Evolutionary conservation across 805 yeast genomes (phyloP).

Genomic region (Danielozyma ontarioensis): DNA sequence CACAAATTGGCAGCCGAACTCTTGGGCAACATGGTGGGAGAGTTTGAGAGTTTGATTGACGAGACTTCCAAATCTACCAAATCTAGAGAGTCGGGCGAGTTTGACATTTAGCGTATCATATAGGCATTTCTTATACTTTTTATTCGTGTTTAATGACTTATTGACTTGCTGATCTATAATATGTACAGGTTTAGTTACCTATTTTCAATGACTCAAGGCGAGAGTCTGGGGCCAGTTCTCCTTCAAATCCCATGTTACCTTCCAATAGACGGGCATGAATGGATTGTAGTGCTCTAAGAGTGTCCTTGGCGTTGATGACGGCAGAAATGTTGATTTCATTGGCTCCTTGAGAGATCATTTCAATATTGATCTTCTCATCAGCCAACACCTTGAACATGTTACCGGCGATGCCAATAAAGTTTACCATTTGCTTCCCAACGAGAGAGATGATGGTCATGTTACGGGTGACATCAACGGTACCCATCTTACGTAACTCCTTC

Average conservation of each 20-base stretch:
- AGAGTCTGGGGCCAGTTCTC: conserved; percentile 22
- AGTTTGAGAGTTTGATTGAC: conserved; percentile 55
- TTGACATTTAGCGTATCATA: conserved; percentile 20
- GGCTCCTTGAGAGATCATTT: conserved; percentile 98
- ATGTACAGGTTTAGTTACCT: not conserved
- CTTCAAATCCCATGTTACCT: conserved; percentile 21
- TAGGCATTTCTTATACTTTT: not conserved
- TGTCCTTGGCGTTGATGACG: conserved; percentile 79
- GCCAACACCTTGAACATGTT: conserved; percentile 94
- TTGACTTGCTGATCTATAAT: not conserved
- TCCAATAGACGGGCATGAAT: conserved; percentile 76
- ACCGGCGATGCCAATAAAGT: conserved; percentile 94
- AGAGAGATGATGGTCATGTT: conserved; percentile 88
- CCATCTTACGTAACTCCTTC: conserved; percentile 71
- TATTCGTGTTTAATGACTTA: not conserved
- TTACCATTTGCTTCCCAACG: conserved; percentile 97
- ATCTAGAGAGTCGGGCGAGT: conserved; percentile 16
- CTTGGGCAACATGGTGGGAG: conserved; percentile 59
- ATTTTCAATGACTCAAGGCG: conserved; percentile 25
- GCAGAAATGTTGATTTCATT: conserved; percentile 96
- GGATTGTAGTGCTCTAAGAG: conserved; percentile 78
- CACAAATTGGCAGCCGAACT: conserved; percentile 71
- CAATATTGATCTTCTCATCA: conserved; percentile 86
- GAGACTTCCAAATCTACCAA: conserved; percentile 27
- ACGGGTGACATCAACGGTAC: conserved; percentile 83